Evolutionary conservation across 306 rosid genomes (phyloP).

Genomic region (Dryas octopetala): DNA sequence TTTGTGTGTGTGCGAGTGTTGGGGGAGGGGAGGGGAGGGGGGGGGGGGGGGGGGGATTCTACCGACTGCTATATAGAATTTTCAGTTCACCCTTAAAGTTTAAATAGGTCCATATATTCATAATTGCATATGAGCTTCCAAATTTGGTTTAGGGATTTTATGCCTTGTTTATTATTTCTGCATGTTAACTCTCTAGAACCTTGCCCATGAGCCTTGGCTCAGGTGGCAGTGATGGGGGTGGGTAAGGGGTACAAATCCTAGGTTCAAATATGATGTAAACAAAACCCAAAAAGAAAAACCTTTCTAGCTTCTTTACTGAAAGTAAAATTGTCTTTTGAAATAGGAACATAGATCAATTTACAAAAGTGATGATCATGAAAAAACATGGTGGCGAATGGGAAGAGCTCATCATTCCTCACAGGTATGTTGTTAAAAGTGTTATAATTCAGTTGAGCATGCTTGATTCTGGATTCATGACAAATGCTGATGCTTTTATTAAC

Average conservation of each 20-base stretch:
- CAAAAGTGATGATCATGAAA: constrained; percentile 68
- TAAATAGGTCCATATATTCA: neutral
- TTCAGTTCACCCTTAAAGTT: neutral
- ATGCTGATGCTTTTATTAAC: constrained; percentile 19
- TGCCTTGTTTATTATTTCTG: neutral
- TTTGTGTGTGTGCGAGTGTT: too few relatives aligned
- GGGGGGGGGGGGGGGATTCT: too few relatives aligned
- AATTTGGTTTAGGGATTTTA: neutral
- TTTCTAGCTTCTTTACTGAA: constrained; percentile 8
- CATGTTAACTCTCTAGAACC: neutral
- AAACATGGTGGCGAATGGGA: constrained; percentile 53
- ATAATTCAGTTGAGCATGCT: constrained; percentile 6
- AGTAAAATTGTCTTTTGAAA: constrained; percentile 8
- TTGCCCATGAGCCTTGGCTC: too few relatives aligned
- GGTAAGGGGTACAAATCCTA: too few relatives aligned
- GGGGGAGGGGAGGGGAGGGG: too few relatives aligned
- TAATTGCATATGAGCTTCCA: neutral
- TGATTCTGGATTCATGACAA: constrained; percentile 1
- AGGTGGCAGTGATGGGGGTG: too few relatives aligned
- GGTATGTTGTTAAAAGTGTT: constrained; percentile 41
- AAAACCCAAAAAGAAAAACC: too few relatives aligned
- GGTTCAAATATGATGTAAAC: too few relatives aligned
- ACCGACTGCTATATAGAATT: too few relatives aligned
- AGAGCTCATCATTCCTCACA: constrained; percentile 65
- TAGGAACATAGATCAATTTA: constrained; percentile 81